A percentile compares a stretch with the other conserved stretches of the same genome.
Evolutionary conservation across 2,329 filamentous ascomycete genomes (phyloP).

Genomic region (Aspergillus sp.): DNA sequence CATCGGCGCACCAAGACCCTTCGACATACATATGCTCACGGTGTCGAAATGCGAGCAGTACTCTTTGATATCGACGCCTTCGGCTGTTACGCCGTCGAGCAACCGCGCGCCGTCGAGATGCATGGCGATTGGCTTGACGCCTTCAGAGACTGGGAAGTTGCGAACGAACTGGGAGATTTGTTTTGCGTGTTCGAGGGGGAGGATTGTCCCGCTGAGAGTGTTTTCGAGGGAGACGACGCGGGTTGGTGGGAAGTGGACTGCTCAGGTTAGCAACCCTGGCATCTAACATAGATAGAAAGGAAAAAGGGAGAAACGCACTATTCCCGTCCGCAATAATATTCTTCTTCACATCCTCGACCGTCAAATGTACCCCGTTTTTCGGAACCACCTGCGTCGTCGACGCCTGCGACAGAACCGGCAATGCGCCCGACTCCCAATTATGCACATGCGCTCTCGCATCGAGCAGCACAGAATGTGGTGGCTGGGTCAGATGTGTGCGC

Average conservation of each 20-base stretch:
- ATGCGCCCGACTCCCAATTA: slow-evolving; percentile 23
- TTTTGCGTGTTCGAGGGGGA: slow-evolving; percentile 21
- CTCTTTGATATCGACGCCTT: slow-evolving; percentile 18
- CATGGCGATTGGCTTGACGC: slow-evolving; percentile 19
- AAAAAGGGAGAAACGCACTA: slow-evolving; percentile 10
- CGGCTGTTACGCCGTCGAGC: slow-evolving; percentile 21
- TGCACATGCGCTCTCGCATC: slow-evolving; percentile 31
- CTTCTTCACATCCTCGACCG: slow-evolving; percentile 27
- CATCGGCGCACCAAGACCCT: slow-evolving; percentile 28
- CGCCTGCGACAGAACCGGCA: slow-evolving; percentile 28
- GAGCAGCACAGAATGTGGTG: slow-evolving; percentile 28
- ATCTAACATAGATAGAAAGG: too few relatives aligned
- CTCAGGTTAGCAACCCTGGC: neutral
- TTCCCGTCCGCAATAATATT: slow-evolving; percentile 21
- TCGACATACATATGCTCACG: slow-evolving; percentile 27
- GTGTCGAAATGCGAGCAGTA: slow-evolving; percentile 28
- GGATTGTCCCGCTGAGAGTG: slow-evolving; percentile 20
- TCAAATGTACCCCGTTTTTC: slow-evolving; percentile 28
- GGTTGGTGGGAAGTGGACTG: slow-evolving; percentile 24
- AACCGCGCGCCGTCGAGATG: slow-evolving; percentile 26
- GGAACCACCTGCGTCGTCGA: slow-evolving; percentile 23
- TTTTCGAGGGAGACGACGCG: slow-evolving; percentile 25
- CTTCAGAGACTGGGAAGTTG: slow-evolving; percentile 16
- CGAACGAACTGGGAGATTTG: slow-evolving; percentile 23
- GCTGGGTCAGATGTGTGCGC: slow-evolving; percentile 25